These are phyloP conservation scores for Chenopodium formosanum DNA, from an alignment of 148 eudicot species.

Conservation along the genomic window DNA sequence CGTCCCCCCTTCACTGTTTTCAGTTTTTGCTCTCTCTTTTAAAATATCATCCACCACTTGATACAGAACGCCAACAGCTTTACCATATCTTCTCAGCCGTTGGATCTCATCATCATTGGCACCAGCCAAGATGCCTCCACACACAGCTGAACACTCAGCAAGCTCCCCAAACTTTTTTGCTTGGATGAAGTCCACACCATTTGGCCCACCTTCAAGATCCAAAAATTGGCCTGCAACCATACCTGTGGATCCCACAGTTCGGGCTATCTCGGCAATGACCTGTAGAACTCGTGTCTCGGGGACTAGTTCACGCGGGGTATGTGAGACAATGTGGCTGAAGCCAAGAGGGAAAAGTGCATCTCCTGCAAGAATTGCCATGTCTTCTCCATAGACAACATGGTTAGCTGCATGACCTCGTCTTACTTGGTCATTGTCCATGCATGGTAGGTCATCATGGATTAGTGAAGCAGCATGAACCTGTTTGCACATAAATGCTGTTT, in stretches of 20 bases:
- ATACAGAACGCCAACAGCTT: conserved; percentile 83
- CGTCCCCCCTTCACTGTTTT: conserved; percentile 21
- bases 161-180: conserved; percentile 90
- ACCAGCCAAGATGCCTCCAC: conserved; percentile 78
- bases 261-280: conserved; percentile 76
- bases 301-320: conserved; percentile 65
- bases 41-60: conserved; percentile 71
- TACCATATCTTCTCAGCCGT: conserved; percentile 70
- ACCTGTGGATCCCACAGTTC: conserved; percentile 92
- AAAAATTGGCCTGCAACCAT: conserved; percentile 92
- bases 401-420: conserved; percentile 84
- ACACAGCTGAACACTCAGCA: conserved; percentile 90
- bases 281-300: conserved; percentile 62
- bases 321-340: conserved; percentile 78
- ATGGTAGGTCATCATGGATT: conserved; percentile 88
- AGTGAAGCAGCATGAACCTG: conserved; percentile 92
- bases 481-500: not conserved
- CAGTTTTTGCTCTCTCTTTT: conserved; percentile 43
- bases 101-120: conserved; percentile 77
- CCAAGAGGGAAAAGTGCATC: conserved; percentile 92
- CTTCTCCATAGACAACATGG: conserved; percentile 75
- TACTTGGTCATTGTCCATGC: conserved; percentile 90
- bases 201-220: conserved; percentile 79
- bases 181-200: conserved; percentile 62
- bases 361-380: conserved; percentile 91